phyloP scores from a whole-genome alignment of 2,329 filamentous ascomycete genomes.

The Colletotrichum sansevieriae region DNA sequence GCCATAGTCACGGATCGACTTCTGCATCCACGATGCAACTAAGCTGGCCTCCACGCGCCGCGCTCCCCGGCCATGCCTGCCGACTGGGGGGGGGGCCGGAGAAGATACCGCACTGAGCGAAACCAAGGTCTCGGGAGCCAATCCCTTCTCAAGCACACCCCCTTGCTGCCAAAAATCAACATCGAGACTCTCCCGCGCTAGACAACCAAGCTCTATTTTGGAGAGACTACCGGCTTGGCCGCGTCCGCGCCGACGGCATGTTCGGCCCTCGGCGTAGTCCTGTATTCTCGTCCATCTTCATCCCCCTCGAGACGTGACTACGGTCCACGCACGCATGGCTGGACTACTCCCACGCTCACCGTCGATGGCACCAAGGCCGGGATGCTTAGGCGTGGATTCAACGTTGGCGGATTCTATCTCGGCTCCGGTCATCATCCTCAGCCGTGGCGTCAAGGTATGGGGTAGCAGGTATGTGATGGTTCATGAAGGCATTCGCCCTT shows the following conservation, averaged over 20 bases:
- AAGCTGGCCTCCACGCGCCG: slow-evolving; percentile 8
- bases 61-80: slow-evolving; percentile 11
- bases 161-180: background rate
- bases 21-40: slow-evolving; percentile 16
- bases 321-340: background rate
- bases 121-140: slow-evolving; percentile 11
- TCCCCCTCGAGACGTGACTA: slow-evolving; percentile 21
- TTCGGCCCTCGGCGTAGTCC: slow-evolving; percentile 16
- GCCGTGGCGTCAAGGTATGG: background rate
- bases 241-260: slow-evolving; percentile 11
- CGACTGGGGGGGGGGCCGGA: background rate
- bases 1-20: background rate
- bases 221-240: slow-evolving; percentile 30
- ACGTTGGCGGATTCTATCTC: slow-evolving; percentile 29
- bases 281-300: background rate
- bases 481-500: slow-evolving; percentile 17
- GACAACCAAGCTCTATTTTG: slow-evolving; percentile 28
- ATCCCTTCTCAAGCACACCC: slow-evolving; percentile 5
- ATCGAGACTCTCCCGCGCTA: background rate
- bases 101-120: background rate
- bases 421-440: background rate
- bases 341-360: background rate
- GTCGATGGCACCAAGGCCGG: slow-evolving; percentile 8
- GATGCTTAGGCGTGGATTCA: background rate
- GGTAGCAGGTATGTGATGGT: slow-evolving; percentile 20